Percentiles rank a stretch among this genome's conserved stretches.
Evolutionary conservation across 257 asterid species (phyloP).

Genomic region (Verbascum thapsus): DNA sequence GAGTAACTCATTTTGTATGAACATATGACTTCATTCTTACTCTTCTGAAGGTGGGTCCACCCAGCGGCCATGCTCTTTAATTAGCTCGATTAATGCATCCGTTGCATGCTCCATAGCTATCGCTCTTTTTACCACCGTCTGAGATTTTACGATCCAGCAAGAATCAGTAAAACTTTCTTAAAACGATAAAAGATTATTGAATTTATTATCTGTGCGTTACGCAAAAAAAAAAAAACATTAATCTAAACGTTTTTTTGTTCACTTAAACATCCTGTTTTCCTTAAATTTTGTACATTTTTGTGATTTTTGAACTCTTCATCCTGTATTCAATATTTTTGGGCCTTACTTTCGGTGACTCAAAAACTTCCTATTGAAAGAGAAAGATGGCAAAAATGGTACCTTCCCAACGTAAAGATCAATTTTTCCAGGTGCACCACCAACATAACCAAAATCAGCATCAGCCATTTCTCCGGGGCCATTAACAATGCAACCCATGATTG

Average conservation of each 20-base stretch:
- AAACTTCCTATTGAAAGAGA: background rate
- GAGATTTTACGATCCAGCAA: conserved; percentile 18
- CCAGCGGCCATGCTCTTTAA: conserved; percentile 86
- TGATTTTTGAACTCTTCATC: too few relatives aligned
- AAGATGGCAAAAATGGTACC: conserved; percentile 42
- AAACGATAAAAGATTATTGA: background rate
- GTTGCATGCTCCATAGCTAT: conserved; percentile 80
- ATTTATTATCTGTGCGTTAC: background rate
- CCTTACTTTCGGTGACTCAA: too few relatives aligned
- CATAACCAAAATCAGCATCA: conserved; percentile 98
- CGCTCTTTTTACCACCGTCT: conserved; percentile 77
- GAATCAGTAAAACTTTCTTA: background rate
- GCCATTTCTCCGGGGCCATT: conserved; percentile 99
- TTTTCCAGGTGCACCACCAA: conserved; percentile 99
- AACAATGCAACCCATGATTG: conserved; percentile 99
- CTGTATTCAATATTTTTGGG: too few relatives aligned
- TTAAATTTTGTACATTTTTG: too few relatives aligned
- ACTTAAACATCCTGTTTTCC: background rate
- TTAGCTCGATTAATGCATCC: conserved; percentile 78
- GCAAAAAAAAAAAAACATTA: background rate
- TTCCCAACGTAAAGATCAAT: conserved; percentile 97
- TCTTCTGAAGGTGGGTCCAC: conserved; percentile 77
- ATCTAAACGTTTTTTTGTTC: background rate
- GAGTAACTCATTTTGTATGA: background rate
- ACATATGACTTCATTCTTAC: conserved; percentile 27